Conservation (phyloP, 2,329 filamentous ascomycete species). For the Pseudocercospora fijiensis region DNA sequence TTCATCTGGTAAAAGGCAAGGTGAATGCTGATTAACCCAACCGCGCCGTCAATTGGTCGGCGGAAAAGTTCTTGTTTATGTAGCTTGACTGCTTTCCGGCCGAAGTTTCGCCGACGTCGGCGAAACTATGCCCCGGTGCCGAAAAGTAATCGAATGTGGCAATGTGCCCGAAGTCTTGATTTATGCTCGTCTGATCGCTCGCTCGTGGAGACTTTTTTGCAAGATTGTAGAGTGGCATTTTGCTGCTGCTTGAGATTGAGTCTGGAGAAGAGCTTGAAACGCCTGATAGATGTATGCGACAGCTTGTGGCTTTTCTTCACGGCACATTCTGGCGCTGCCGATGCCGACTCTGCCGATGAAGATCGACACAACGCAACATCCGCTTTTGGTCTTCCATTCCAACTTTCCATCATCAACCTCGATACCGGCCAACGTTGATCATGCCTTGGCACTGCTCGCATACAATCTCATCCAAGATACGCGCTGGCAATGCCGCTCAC, state of each 20-base stretch:
- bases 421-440: neutral
- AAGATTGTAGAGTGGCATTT: too few relatives aligned
- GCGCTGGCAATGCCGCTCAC: neutral
- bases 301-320: neutral
- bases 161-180: too few relatives aligned
- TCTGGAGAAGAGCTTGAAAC: neutral
- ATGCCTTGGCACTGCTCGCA: neutral
- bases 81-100: neutral
- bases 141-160: too few relatives aligned
- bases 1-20: slow-evolving; percentile 40
- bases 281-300: neutral
- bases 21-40: slow-evolving; percentile 38
- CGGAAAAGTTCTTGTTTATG: slow-evolving; percentile 8
- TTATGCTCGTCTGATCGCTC: too few relatives aligned
- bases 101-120: neutral
- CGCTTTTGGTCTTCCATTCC: neutral
- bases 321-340: neutral
- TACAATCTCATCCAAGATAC: neutral
- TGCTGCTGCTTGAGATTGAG: too few relatives aligned
- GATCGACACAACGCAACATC: neutral
- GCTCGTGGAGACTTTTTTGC: too few relatives aligned
- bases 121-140: too few relatives aligned
- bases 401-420: neutral
- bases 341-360: too few relatives aligned
- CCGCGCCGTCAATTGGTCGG: slow-evolving; percentile 25